Base-by-base conservation (phyloP, 768 basidiomycete species). In the Leucocoprinus leucothites region DNA sequence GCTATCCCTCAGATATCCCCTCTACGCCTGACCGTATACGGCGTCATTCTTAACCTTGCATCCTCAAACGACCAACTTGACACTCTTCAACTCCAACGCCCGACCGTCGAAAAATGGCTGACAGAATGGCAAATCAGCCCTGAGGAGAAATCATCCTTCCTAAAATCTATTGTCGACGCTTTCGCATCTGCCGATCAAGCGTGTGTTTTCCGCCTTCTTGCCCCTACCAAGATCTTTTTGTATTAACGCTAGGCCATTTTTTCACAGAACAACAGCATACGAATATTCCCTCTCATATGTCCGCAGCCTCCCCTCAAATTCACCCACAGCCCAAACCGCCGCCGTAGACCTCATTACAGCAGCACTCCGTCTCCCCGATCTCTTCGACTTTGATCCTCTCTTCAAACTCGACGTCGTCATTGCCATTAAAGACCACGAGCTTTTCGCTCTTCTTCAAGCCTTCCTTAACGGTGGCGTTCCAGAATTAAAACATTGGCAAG, bases 311-410 rank as follows among this genome's bases (percentile, higher is more conserved):
- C 79, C 85, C 2, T 54, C 82, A 1, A 71, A 78, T 1, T 84
- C 85, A 0, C 70, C 81, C 21, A 67, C 72, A 9, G 75, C 82
- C 16, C 71, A 79, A 55, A 47, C 72, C 3, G 85, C 82, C 43
- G 86, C 86, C 8, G 60, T 85, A 22, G 78, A 85, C 31, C 70
- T 80, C 34, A 84, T 92, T 58, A 78, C 82, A 5, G 73, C 80
- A 6, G 85, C 88, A 18, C 75, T 93, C 28, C 80, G 83, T 31
- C 73, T 85, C 35, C 84, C 87, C 2, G 71, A 72, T 13, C 67
- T 89, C 55, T 90, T 94, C 68, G 86, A 95, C 70, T 89, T 94
- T 63, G 91, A 94, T 67, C 67, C 84, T 6, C 71, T 92, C 25
- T 85, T 92, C 76, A 87, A 85, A 57, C 74, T 95, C 38, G 85